Percentiles rank a stretch among this genome's conserved stretches.
phyloP scores from a whole-genome alignment of 1,284 basidiomycete species.

The Cystodermella granulosa region DNA sequence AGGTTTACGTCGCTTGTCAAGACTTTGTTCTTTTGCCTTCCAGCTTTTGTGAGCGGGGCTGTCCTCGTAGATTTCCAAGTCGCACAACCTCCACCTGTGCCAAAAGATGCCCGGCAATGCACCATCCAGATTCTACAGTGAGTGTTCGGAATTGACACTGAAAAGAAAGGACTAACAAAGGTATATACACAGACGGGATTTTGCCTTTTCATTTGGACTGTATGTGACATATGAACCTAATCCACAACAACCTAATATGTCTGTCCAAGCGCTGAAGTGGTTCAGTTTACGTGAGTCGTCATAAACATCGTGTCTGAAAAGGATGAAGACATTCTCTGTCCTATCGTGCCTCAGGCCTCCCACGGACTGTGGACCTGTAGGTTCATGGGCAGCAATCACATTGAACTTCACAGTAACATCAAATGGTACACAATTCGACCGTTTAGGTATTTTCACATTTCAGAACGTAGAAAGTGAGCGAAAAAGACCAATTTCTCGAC shows the following conservation, averaged over 20 bases:
- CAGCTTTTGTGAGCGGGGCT: conserved; percentile 26
- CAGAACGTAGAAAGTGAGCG: conserved; percentile 67
- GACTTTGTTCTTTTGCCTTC: not conserved
- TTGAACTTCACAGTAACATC: conserved; percentile 74
- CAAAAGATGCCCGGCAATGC: conserved; percentile 54
- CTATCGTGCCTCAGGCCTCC: too few species aligned
- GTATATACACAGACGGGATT: conserved; percentile 50
- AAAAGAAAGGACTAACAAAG: conserved; percentile 1
- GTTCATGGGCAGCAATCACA: conserved; percentile 70
- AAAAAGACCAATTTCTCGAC: too few species aligned
- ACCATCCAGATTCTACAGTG: conserved; percentile 62
- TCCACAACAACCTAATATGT: conserved; percentile 8
- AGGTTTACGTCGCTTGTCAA: too few species aligned
- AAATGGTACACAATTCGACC: conserved; percentile 74
- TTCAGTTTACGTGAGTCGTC: conserved; percentile 53
- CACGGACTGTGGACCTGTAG: conserved; percentile 62
- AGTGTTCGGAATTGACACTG: conserved; percentile 23
- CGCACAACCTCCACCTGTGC: conserved; percentile 62
- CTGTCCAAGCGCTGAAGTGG: conserved; percentile 55
- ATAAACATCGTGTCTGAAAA: conserved; percentile 2
- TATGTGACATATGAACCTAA: conserved; percentile 33
- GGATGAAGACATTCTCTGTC: not conserved
- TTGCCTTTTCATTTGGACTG: conserved; percentile 66
- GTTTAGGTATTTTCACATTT: conserved; percentile 67
- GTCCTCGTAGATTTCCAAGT: conserved; percentile 70